Evolutionary conservation across 495 filamentous ascomycete genomes (phyloP), one percentile per base, ranked within the genome.

Genomic region (Tetracladium setigerum): DNA sequence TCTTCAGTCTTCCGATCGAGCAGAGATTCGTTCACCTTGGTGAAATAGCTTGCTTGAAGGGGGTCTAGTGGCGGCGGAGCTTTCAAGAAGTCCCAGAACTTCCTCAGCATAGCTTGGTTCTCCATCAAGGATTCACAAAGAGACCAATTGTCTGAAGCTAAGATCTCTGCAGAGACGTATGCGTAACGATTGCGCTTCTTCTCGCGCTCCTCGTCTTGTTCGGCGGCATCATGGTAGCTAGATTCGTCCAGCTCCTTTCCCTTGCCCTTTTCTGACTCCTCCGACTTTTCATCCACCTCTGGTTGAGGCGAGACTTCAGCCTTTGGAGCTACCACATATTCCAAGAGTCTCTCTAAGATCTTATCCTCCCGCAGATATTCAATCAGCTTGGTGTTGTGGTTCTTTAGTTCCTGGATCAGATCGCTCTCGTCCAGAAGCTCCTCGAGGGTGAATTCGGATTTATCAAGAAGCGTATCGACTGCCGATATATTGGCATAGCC

Each of bases 1-100:
- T 95, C 90, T 52, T 89, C 85, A 27, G 94, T 96, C 75, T 97
- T 97, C 65, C 89, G 94, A 64, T 96, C 94, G 44, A 99, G 81
- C 14, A 99, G 67, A 2, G 89, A 82, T 63, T 99, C 92, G 67
- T 96, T 97, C 54, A 99, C 88, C 61, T 97, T 99, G 13, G 92
- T 97, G 62, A 99, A 99, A 55, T 97, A 97, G 53, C 90, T 89
- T 5, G 92, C 92, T 67, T 95, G 90, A 2, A 95, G 71, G 18
- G 89, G 83, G 61, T 97, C 91, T 41, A 99, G 74, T 13, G 90
- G 87, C 15, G 87, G 67, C 4, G 84, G 70, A 16, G 81, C 76
- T 56, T 86, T 85, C 42, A 97, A 62, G 63, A 95, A 99, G 12
- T 81, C 70, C 92, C 92, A 99, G 66, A 97, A 96, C 46, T 83